Conservation (phyloP, 768 basidiomycete genomes). For the Cubamyces sp. region DNA sequence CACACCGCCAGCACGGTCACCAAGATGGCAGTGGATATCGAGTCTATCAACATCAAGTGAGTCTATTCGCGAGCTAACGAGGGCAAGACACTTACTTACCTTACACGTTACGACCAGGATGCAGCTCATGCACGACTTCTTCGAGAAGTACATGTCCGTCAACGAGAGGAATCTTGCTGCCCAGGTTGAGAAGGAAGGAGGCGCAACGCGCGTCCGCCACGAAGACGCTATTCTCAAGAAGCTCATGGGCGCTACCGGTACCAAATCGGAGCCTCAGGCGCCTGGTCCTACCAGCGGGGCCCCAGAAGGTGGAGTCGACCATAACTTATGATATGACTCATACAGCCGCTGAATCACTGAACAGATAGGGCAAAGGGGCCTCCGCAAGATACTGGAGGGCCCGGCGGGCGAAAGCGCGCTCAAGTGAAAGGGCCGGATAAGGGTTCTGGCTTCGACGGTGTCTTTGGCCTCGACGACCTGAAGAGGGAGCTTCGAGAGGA, state of each 20-base stretch:
- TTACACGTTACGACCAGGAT: not conserved
- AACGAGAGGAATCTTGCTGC: not conserved
- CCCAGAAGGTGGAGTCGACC: too few species aligned
- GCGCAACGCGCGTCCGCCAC: not conserved
- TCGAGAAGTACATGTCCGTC: not conserved
- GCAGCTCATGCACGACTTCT: constrained; percentile 1
- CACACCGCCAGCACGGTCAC: constrained; percentile 36
- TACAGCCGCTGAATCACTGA: too few species aligned
- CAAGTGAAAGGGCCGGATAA: too few species aligned
- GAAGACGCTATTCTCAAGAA: not conserved
- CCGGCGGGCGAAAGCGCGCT: too few species aligned
- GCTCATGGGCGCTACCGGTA: not conserved
- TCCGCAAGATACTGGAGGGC: too few species aligned
- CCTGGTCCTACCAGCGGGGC: too few species aligned
- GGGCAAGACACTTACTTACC: too few species aligned
- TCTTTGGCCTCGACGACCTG: not conserved
- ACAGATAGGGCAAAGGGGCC: too few species aligned
- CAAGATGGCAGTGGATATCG: constrained; percentile 5
- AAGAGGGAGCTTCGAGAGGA: constrained; percentile 9
- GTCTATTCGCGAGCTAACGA: not conserved
- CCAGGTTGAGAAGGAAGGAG: not conserved
- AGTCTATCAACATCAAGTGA: constrained; percentile 12
- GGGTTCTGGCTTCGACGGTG: too few species aligned
- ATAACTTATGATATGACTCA: too few species aligned
- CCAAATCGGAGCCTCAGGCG: not conserved